Evolutionary conservation across 768 basidiomycete species (phyloP), one percentile per base, ranked within the genome.

Genomic region (Heimioporus sp.): DNA sequence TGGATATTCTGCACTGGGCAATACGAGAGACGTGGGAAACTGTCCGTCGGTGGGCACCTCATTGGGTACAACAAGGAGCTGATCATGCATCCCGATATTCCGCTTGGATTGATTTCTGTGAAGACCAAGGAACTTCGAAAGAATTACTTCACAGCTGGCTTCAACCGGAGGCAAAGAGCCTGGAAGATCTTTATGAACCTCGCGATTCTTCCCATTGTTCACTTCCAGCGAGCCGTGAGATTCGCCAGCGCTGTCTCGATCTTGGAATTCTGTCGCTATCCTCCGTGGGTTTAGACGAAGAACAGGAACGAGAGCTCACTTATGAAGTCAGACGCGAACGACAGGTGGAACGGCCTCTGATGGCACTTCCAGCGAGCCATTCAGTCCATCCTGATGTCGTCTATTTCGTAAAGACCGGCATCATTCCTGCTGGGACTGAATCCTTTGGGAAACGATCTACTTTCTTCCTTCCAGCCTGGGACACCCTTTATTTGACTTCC

Each of bases 1-100:
- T 39, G n/a, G 73, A 80, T 43, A 64, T 80, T 36, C 37, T 80
- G n/a, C 59, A 61, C 8, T 81, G 80, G 80, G 61, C 67, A 1
- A 76, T 80, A 64, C 54, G 49, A 0, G 71, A 76, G 53, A 78
- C 78, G 0, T 80, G 76, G 54, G 44, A 46, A 0, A 64, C 76
- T 30, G 73, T 79, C 12, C 58, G 69, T 20, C 67, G 64, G 7
- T 63, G 72, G 48, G 61, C 68, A 31, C 64, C 75, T 21, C 72
- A 72, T 19, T 80, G 76, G 77, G 69, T 59, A 24, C 64, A 72
- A 28, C 76, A 80, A 56, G 78, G 76, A 4, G 34, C 66, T 5
- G 64, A 74, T 24, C 70, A 73, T 36, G 20, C 58, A 32, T 52
- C 53, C 5, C 65, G 75, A 35, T 58, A 62, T 21, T 30, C 52